Conservation (phyloP, 768 basidiomycete genomes). For the Sporobolomyces phaffii region DNA sequence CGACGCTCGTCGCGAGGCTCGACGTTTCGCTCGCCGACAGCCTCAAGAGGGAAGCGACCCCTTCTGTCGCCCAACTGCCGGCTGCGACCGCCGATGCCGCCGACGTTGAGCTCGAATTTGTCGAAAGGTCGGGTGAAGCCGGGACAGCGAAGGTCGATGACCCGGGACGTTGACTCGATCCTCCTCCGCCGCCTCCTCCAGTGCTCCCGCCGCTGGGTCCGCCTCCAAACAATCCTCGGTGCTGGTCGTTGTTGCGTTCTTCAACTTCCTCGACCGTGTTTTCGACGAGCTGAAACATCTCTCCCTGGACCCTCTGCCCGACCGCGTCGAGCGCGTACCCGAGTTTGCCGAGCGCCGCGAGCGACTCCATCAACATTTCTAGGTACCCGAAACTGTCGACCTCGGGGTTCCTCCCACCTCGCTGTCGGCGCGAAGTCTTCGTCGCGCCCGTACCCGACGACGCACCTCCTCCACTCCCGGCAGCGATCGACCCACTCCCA, state of each 20-base stretch:
- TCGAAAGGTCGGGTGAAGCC: constrained; percentile 1
- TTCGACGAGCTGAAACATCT: constrained; percentile 80
- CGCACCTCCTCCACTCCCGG: background rate
- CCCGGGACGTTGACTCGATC: too few relatives aligned
- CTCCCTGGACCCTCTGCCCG: constrained; percentile 70
- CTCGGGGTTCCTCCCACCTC: constrained; percentile 63
- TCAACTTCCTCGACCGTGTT: constrained; percentile 81
- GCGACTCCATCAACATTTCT: constrained; percentile 84
- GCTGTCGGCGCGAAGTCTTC: background rate
- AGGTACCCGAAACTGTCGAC: constrained; percentile 87
- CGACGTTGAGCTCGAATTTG: background rate
- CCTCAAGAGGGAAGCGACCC: constrained; percentile 25
- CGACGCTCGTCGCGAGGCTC: constrained; percentile 62
- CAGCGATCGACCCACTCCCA: background rate
- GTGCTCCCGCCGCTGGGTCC: too few relatives aligned
- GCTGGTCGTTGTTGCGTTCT: constrained; percentile 62
- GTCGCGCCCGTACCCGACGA: too few relatives aligned
- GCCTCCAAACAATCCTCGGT: background rate
- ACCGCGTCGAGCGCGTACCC: constrained; percentile 76
- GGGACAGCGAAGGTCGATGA: constrained; percentile 15
- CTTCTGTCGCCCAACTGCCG: constrained; percentile 24
- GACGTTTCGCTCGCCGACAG: constrained; percentile 30
- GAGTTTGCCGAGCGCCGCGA: constrained; percentile 82
- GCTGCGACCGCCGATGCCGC: background rate
- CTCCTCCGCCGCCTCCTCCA: constrained; percentile 12